A percentile compares a stretch with the other conserved stretches of the same genome.
Evolutionary conservation across 805 yeast species (phyloP).

Genomic region (Pichia membranifaciens): DNA sequence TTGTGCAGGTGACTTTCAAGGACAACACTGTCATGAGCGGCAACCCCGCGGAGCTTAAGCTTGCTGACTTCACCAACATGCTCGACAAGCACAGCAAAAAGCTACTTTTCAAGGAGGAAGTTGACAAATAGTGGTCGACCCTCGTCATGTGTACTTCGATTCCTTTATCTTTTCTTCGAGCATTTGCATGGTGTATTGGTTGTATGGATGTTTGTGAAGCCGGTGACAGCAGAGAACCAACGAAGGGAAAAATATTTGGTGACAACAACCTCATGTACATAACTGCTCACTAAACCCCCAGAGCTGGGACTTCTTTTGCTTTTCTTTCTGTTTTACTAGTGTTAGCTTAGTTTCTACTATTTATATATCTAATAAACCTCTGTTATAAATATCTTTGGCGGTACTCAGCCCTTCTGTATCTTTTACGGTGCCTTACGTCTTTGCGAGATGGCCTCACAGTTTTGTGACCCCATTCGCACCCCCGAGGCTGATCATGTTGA

Average conservation of each 20-base stretch:
- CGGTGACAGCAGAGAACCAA: too few relatives aligned
- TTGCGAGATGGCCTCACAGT: too few relatives aligned
- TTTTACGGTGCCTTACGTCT: too few relatives aligned
- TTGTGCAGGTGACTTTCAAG: conserved; percentile 70
- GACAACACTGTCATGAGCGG: conserved; percentile 68
- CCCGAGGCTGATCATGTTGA: too few relatives aligned
- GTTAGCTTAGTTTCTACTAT: background rate
- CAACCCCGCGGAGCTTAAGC: conserved; percentile 53
- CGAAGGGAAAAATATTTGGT: too few relatives aligned
- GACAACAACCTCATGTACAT: too few relatives aligned
- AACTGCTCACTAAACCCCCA: too few relatives aligned
- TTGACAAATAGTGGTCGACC: conserved; percentile 27
- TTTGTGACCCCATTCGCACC: too few relatives aligned
- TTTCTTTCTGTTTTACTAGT: background rate
- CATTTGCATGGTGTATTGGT: too few relatives aligned
- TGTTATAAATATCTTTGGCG: background rate
- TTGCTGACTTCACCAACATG: conserved; percentile 56
- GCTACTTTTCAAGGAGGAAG: conserved; percentile 67
- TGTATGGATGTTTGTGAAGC: too few relatives aligned
- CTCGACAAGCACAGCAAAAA: conserved; percentile 82
- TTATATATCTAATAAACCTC: background rate
- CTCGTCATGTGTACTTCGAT: too few relatives aligned
- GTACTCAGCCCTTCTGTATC: too few relatives aligned
- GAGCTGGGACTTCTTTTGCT: background rate
- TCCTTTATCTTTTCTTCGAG: background rate